Conservation (phyloP, 176 grass and related monocot genomes). For the Chloris gayana region DNA sequence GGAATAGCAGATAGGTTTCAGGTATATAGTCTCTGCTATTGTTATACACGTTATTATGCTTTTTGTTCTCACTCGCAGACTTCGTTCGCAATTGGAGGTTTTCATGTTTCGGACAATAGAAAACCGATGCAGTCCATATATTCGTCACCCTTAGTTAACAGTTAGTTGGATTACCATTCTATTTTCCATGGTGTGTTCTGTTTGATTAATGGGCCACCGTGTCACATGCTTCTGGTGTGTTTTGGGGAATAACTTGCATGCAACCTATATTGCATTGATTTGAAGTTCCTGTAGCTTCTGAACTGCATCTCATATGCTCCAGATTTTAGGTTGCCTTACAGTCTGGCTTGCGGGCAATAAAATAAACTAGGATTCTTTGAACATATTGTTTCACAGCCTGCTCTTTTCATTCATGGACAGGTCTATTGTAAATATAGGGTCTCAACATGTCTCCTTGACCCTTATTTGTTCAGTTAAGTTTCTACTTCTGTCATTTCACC, state of each 20-base stretch:
- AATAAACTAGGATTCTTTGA: background rate
- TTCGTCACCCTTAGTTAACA: background rate
- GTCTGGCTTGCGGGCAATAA: background rate
- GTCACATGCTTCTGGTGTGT: background rate
- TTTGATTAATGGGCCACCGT: background rate
- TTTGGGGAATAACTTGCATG: background rate
- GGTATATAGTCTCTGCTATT: background rate
- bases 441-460: constrained; percentile 5
- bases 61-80: background rate
- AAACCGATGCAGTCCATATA: background rate
- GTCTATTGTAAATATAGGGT: background rate
- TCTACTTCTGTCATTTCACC: constrained; percentile 34
- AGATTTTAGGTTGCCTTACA: background rate
- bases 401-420: background rate
- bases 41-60: background rate
- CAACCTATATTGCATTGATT: background rate
- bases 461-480: constrained; percentile 8
- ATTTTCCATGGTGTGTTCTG: background rate
- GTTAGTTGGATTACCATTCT: background rate
- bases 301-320: background rate
- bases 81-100: background rate
- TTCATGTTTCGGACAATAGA: background rate
- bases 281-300: background rate
- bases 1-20: background rate
- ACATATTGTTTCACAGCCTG: background rate